Percentiles rank a stretch among this genome's conserved stretches.
Conservation (phyloP, 305 asterid species). For the Fraxinus platypoda region DNA sequence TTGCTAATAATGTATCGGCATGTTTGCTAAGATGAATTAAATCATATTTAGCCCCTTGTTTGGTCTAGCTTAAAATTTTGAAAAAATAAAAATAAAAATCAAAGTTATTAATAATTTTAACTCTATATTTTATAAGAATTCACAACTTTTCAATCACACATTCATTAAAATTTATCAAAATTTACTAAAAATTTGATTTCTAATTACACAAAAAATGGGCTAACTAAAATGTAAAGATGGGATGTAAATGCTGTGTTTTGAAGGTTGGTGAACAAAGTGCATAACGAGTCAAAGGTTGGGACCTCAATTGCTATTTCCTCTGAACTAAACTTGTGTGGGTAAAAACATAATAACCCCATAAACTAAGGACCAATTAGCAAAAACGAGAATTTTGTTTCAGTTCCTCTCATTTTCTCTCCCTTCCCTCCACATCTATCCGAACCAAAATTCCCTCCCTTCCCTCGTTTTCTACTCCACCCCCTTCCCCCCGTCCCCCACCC, state of each 20-base stretch:
- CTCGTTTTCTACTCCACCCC: constrained; percentile 55
- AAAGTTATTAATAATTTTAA: too few relatives aligned
- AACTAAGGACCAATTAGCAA: constrained; percentile 30
- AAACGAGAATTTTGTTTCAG: constrained; percentile 16
- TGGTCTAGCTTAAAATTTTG: too few relatives aligned
- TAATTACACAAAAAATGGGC: background rate
- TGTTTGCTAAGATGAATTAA: background rate
- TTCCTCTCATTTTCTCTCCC: constrained; percentile 30
- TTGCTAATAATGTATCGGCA: background rate
- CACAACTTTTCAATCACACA: background rate
- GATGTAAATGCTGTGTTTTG: background rate
- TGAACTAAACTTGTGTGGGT: background rate
- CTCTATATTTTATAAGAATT: too few relatives aligned
- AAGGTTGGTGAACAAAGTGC: background rate
- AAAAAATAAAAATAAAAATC: background rate
- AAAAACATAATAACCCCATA: background rate
- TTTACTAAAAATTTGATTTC: too few relatives aligned
- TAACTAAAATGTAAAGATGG: background rate
- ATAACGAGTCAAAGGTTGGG: background rate
- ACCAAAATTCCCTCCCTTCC: constrained; percentile 98
- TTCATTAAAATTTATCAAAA: too few relatives aligned
- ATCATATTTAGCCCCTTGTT: background rate
- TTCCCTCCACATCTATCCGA: constrained; percentile 99
- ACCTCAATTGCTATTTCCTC: background rate
- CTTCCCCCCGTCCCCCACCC: constrained; percentile 4